Conservation (phyloP, 2,329 filamentous ascomycete species). For the Rhexocercosporidium sp. region DNA sequence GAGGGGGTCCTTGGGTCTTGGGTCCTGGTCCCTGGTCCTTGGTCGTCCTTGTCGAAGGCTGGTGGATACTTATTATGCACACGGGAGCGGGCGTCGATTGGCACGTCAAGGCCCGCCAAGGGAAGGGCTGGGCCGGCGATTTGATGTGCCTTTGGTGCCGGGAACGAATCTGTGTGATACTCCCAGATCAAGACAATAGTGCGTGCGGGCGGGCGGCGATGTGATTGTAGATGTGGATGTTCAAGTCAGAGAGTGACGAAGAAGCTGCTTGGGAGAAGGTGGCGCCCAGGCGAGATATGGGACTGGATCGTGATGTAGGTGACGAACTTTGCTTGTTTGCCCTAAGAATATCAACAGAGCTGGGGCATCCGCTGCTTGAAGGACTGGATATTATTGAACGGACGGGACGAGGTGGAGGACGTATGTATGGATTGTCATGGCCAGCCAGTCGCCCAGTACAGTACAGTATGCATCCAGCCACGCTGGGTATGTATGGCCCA, state of each 20-base stretch:
- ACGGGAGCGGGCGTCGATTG: conserved; percentile 5
- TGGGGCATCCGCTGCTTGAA: conserved; percentile 12
- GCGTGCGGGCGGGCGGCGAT: not conserved
- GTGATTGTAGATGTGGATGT: not conserved
- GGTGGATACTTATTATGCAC: conserved; percentile 17
- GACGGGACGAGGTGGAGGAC: not conserved
- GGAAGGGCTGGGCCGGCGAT: conserved; percentile 1
- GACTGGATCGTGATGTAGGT: not conserved
- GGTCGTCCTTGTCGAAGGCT: not conserved
- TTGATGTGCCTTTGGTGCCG: not conserved
- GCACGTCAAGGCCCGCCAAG: not conserved
- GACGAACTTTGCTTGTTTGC: not conserved
- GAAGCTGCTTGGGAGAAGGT: not conserved
- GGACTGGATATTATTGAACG: not conserved
- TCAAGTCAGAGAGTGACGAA: not conserved
- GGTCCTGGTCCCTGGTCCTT: conserved; percentile 8
- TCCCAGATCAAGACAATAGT: conserved; percentile 7
- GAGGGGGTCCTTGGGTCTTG: conserved; percentile 11
- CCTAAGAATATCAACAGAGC: conserved; percentile 7
- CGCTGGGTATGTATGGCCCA: not conserved
- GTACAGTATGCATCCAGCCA: not conserved
- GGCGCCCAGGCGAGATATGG: not conserved
- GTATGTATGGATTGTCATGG: too few relatives aligned
- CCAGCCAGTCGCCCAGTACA: too few relatives aligned
- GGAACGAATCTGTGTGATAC: not conserved